These are phyloP conservation scores for Xylaria flabelliformis DNA, from an alignment of 495 filamentous ascomycete species.

Conservation along the genomic window DNA sequence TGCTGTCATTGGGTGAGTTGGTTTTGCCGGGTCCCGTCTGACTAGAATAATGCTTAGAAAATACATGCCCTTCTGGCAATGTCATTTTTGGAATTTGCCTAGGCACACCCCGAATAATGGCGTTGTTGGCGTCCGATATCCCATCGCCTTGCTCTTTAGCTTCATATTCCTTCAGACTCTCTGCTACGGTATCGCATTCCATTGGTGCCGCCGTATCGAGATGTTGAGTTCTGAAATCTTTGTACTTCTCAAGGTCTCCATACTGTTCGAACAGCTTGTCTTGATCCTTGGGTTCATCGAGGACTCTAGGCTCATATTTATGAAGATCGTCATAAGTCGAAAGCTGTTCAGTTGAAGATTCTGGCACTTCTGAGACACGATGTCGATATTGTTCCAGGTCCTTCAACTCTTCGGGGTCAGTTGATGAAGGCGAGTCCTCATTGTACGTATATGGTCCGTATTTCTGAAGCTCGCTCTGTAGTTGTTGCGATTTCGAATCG, in stretches of 20 bases:
- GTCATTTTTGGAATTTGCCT: conserved; percentile 19
- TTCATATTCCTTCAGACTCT: conserved; percentile 41
- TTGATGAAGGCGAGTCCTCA: conserved; percentile 42
- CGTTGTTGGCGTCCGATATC: background rate
- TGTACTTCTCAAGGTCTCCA: conserved; percentile 42
- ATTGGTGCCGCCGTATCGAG: conserved; percentile 24
- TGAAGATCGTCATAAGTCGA: conserved; percentile 39
- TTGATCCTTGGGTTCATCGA: conserved; percentile 40
- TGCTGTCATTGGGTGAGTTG: background rate
- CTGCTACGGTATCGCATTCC: conserved; percentile 35
- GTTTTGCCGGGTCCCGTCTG: background rate
- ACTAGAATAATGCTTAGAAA: conserved; percentile 5
- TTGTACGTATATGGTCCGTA: conserved; percentile 39
- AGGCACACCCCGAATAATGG: background rate
- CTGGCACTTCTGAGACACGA: background rate
- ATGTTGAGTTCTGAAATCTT: conserved; percentile 31
- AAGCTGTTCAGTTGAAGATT: background rate
- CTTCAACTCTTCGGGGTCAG: conserved; percentile 29
- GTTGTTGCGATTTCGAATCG: conserved; percentile 13
- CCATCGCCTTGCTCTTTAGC: conserved; percentile 24
- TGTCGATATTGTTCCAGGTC: conserved; percentile 40
- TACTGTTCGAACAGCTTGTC: conserved; percentile 37
- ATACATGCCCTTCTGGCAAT: conserved; percentile 14
- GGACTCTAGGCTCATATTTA: conserved; percentile 41
- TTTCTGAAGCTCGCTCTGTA: conserved; percentile 30